Conservation (phyloP, 1,284 basidiomycete genomes). For the Pascua guehoae region DNA sequence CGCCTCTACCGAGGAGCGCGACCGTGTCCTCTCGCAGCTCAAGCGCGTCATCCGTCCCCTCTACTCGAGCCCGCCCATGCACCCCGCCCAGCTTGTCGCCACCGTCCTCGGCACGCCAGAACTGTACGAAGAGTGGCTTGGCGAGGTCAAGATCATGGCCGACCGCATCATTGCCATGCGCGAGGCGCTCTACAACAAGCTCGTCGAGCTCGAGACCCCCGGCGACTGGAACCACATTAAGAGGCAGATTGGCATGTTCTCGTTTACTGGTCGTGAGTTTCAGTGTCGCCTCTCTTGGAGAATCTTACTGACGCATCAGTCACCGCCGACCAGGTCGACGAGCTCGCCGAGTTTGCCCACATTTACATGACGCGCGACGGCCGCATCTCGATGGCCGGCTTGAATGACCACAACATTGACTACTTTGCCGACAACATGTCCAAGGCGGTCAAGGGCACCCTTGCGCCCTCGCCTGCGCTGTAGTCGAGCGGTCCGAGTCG, state of each 20-base stretch:
- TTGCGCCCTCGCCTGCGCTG: conserved; percentile 37
- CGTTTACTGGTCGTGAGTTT: conserved; percentile 70
- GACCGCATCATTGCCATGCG: conserved; percentile 96
- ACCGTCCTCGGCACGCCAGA: conserved; percentile 72
- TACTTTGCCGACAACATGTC: conserved; percentile 85
- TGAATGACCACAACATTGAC: conserved; percentile 84
- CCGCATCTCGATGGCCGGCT: conserved; percentile 91
- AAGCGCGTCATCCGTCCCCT: conserved; percentile 96
- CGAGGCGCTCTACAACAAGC: conserved; percentile 71
- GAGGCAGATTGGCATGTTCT: conserved; percentile 76
- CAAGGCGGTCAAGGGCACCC: conserved; percentile 72
- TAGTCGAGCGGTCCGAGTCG: background rate
- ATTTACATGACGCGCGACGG: conserved; percentile 72
- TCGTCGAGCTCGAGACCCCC: conserved; percentile 83
- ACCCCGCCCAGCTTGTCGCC: conserved; percentile 78
- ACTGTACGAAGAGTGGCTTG: conserved; percentile 83
- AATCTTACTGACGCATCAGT: conserved; percentile 37
- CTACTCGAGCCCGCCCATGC: conserved; percentile 97
- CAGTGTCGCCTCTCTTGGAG: too few species aligned
- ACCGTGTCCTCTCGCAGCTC: conserved; percentile 84
- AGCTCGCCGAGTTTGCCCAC: conserved; percentile 84
- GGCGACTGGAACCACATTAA: conserved; percentile 95
- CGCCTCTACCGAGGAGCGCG: conserved; percentile 72
- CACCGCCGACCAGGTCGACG: conserved; percentile 76
- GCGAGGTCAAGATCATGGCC: conserved; percentile 91